A percentile compares a stretch with the other conserved stretches of the same genome.
phyloP scores from a whole-genome alignment of 192 early-diverging fungal genomes.

The Backusella tuberculispora region DNA sequence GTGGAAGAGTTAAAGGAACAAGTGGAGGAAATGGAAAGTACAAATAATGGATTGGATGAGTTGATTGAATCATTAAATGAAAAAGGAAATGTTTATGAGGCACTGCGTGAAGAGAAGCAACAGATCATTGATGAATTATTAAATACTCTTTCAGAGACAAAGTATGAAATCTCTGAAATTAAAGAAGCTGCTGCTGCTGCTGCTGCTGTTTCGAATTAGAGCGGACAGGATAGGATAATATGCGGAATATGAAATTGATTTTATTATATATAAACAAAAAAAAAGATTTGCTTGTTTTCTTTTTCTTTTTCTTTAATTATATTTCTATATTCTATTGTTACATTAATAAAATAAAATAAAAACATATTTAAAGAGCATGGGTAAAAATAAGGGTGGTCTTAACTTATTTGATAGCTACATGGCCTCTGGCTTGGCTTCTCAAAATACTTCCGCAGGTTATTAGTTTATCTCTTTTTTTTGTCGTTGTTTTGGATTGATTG shows the following conservation, averaged over 20 bases:
- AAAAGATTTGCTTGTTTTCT: neutral
- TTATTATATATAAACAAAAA: neutral
- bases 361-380: neutral
- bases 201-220: neutral
- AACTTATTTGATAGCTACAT: conserved; percentile 29
- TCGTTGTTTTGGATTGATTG: neutral
- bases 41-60: neutral
- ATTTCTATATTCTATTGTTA: neutral
- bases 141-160: conserved; percentile 12
- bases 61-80: neutral
- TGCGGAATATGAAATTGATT: neutral
- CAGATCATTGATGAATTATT: neutral
- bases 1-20: neutral
- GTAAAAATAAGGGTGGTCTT: conserved; percentile 25
- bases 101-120: neutral
- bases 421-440: conserved; percentile 10
- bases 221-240: neutral
- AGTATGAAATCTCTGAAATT: conserved; percentile 13
- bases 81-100: neutral
- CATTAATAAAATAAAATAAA: neutral
- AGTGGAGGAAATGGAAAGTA: neutral
- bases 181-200: neutral
- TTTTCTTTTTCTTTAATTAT: neutral
- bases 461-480: neutral
- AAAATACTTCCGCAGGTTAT: neutral